phyloP scores from a whole-genome alignment of 768 basidiomycete species.

The Botryobasidium botryosum region DNA sequence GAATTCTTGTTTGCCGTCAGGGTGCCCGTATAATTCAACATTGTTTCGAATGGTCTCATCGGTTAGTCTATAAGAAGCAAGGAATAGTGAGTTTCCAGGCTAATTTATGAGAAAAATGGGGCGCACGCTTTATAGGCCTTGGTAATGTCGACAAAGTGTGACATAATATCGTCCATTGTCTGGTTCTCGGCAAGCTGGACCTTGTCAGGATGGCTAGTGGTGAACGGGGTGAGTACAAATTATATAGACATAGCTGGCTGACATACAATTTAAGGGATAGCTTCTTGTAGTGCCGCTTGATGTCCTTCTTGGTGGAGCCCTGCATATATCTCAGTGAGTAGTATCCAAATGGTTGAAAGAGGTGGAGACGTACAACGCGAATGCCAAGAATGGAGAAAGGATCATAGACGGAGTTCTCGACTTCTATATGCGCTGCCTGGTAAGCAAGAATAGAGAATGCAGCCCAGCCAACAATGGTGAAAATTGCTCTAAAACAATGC shows the following conservation, averaged over 20 bases:
- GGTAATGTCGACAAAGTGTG: conserved; percentile 79
- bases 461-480: conserved; percentile 46
- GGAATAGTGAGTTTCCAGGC: background rate
- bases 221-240: background rate
- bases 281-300: conserved; percentile 90
- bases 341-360: background rate
- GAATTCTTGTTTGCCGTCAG: conserved; percentile 90
- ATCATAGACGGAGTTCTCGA: conserved; percentile 65
- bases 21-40: conserved; percentile 76
- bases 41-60: conserved; percentile 88
- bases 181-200: conserved; percentile 66
- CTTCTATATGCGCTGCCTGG: conserved; percentile 41
- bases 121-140: conserved; percentile 93
- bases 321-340: conserved; percentile 17
- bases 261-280: conserved; percentile 72
- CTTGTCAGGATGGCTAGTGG: conserved; percentile 97
- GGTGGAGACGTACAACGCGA: conserved; percentile 31
- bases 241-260: background rate
- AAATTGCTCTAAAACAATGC: background rate
- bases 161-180: conserved; percentile 72
- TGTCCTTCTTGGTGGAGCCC: conserved; percentile 67
- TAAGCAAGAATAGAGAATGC: conserved; percentile 48
- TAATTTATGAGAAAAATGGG: background rate
- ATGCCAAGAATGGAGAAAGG: conserved; percentile 91
- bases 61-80: conserved; percentile 54